phyloP scores from a whole-genome alignment of 345 rosid genomes.

The Cochlearia excelsa region DNA sequence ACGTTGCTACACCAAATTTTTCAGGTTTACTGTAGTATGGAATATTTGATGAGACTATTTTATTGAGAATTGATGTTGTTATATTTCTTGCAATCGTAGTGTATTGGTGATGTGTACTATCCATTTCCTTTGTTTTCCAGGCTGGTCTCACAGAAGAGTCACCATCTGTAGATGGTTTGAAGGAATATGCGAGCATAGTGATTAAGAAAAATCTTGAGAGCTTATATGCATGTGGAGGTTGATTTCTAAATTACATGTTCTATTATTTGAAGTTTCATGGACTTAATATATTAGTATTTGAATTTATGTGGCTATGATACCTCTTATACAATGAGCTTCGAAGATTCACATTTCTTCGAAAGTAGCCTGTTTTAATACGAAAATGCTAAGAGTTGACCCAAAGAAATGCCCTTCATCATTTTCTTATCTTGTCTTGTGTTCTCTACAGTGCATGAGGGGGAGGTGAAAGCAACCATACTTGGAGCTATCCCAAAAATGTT shows the following conservation, averaged over 20 bases:
- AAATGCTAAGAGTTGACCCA: slow-evolving; percentile 7
- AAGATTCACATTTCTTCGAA: slow-evolving; percentile 13
- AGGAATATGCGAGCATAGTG: slow-evolving; percentile 61
- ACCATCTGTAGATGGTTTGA: slow-evolving; percentile 58
- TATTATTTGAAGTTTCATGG: slow-evolving; percentile 13
- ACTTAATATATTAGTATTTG: background rate
- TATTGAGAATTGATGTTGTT: slow-evolving; percentile 5
- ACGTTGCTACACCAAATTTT: slow-evolving; percentile 93
- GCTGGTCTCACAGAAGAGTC: slow-evolving; percentile 70
- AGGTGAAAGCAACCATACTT: slow-evolving; percentile 54
- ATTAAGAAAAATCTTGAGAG: slow-evolving; percentile 75
- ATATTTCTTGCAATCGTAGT: slow-evolving; percentile 15
- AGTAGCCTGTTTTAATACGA: background rate
- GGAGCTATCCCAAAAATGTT: slow-evolving; percentile 74
- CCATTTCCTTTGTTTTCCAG: slow-evolving; percentile 43
- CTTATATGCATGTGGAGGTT: slow-evolving; percentile 94
- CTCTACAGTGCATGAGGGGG: slow-evolving; percentile 71
- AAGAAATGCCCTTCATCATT: slow-evolving; percentile 15
- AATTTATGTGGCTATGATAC: slow-evolving; percentile 20
- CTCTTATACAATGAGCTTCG: slow-evolving; percentile 6
- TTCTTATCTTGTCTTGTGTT: slow-evolving; percentile 27
- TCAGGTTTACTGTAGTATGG: slow-evolving; percentile 54
- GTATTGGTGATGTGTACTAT: slow-evolving; percentile 16
- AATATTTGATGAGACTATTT: slow-evolving; percentile 20
- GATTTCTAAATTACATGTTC: slow-evolving; percentile 32